Evolutionary conservation across 148 eudicot genomes (phyloP).

Genomic region (Amaranthus hypochondriacus): DNA sequence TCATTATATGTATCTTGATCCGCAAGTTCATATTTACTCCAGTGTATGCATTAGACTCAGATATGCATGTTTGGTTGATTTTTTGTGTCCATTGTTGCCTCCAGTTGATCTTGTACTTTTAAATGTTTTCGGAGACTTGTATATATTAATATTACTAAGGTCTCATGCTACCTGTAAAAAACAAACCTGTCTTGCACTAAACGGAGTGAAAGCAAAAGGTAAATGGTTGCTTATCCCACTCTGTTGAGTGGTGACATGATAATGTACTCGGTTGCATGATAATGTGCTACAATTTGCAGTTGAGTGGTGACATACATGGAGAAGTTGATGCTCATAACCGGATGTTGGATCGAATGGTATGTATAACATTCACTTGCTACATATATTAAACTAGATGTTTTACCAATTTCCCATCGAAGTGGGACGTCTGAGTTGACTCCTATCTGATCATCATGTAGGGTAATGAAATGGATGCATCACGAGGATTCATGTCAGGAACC

Average conservation of each 20-base stretch:
- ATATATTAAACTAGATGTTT: neutral
- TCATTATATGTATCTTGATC: neutral
- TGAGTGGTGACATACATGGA: constrained; percentile 87
- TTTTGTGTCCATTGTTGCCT: neutral
- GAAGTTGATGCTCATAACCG: constrained; percentile 88
- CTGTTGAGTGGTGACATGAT: neutral
- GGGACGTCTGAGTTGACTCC: neutral
- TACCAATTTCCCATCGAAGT: neutral
- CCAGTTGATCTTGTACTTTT: neutral
- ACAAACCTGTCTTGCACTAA: neutral
- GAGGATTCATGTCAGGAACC: constrained; percentile 87
- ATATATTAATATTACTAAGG: neutral
- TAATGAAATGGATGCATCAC: constrained; percentile 84
- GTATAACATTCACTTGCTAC: constrained; percentile 15
- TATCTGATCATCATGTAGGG: constrained; percentile 42
- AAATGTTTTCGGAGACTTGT: neutral
- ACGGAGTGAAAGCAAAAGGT: neutral
- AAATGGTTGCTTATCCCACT: neutral
- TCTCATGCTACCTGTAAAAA: neutral
- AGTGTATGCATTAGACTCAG: neutral
- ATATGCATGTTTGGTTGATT: neutral
- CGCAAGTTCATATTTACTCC: neutral
- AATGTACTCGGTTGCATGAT: neutral
- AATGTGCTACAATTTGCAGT: constrained; percentile 35
- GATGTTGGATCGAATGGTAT: constrained; percentile 86